Base-by-base conservation (phyloP, 164 flowering plant species). In the Vitis vinifera region DNA sequence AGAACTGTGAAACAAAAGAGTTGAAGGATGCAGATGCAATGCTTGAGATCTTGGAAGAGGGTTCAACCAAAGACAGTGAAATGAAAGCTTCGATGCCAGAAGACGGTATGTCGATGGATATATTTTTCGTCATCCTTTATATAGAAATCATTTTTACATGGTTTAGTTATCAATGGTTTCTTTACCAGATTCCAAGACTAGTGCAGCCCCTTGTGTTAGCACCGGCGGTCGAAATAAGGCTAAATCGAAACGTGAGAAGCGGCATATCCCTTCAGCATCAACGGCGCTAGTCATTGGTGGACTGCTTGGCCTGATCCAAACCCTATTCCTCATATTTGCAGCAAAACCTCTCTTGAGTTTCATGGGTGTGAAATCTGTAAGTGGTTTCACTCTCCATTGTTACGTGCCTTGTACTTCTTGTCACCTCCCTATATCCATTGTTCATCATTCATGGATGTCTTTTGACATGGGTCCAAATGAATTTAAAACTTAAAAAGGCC, bases 361-460 rank as follows among this genome's bases (percentile, higher is more conserved):
- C 50, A 84, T 84, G 87, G 87, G 87, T 15, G 79, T 81, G 31
- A 84, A 81, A 73, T 47, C 74, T 29, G 87, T 84, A 71, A 67
- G 85, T 74, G 0, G 10, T 44, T 3, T 30, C 23, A 49, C 15
- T 63, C 31, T 66, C 44, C 44, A 37, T 37, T 37, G 44, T 37
- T 37, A 37, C 1, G 7, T 37, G 44, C 44, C 1, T 37, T 37
- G 44, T 37, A 37, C 44, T 37, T 0, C 44, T 37, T 37, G 44
- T 3, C 44, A 37, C 7, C 44, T 37, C 44, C 44, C 0, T 37
- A 37, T 37, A 37, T 37, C 44, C 44, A 37, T 37, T 37, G 7
- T 37, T 37, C 44, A 37, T 37, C 4, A 37, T 37, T 37, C 44
- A 37, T 3, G 4, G 4, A 37, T 6, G 4, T 4, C 44, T 37